Evolutionary conservation across 1,139 yeast species (phyloP).

Genomic region (Scheffersomyces titani): DNA sequence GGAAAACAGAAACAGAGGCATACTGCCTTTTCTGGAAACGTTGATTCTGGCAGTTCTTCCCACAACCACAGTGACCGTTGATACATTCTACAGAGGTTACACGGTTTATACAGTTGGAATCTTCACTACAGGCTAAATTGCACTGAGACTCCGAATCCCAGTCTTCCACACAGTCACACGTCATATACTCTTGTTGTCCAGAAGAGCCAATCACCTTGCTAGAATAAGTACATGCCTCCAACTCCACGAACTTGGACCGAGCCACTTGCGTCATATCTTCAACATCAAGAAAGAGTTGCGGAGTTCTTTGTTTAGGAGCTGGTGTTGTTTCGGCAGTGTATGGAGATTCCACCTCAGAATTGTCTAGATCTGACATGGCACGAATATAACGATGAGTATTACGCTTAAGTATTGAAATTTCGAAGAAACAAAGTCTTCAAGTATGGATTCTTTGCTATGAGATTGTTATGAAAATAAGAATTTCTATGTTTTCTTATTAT

Average conservation of each 20-base stretch:
- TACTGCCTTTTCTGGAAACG: constrained; percentile 77
- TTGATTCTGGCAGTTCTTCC: constrained; percentile 80
- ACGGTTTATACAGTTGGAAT: constrained; percentile 87
- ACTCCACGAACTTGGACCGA: constrained; percentile 50
- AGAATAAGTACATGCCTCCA: constrained; percentile 63
- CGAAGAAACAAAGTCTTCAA: neutral
- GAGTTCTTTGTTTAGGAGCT: constrained; percentile 5
- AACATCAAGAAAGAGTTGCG: constrained; percentile 45
- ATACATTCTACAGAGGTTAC: constrained; percentile 91
- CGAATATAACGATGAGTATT: neutral
- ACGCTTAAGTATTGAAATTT: neutral
- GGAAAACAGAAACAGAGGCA: constrained; percentile 72
- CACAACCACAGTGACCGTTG: constrained; percentile 72
- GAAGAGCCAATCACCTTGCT: constrained; percentile 62
- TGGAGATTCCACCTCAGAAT: neutral
- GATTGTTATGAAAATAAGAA: neutral
- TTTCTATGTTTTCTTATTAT: neutral
- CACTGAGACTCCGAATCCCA: constrained; percentile 33
- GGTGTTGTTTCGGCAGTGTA: constrained; percentile 4
- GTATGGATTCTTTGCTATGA: neutral
- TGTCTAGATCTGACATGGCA: constrained; percentile 5
- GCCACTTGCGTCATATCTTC: constrained; percentile 77
- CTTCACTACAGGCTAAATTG: constrained; percentile 81
- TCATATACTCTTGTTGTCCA: constrained; percentile 75
- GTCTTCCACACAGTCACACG: constrained; percentile 78